Evolutionary conservation across 768 basidiomycete species (phyloP).

Genomic region (Tylopilus sp.): DNA sequence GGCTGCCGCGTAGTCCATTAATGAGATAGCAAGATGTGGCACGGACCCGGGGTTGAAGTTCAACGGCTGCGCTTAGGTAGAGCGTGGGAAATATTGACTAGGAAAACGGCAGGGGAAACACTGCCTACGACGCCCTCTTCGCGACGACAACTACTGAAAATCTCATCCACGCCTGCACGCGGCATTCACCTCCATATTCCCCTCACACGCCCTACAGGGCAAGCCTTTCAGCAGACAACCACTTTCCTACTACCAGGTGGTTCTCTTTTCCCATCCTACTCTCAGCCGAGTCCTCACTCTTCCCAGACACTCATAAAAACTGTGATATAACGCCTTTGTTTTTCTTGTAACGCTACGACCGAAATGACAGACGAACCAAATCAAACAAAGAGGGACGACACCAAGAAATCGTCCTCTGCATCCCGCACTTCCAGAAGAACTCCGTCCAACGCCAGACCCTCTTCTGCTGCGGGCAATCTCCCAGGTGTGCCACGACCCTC

Average conservation of each 20-base stretch:
- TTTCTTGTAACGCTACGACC: conserved; percentile 61
- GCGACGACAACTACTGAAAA: conserved; percentile 43
- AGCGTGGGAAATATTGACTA: conserved; percentile 26
- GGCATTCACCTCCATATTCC: conserved; percentile 53
- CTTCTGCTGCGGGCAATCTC: conserved; percentile 39
- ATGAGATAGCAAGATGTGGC: too few species aligned
- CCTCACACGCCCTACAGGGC: conserved; percentile 90
- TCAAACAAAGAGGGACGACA: conserved; percentile 64
- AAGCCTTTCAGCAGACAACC: conserved; percentile 54
- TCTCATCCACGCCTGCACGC: conserved; percentile 49
- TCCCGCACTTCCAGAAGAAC: conserved; percentile 59
- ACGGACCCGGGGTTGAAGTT: background rate
- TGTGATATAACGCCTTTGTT: conserved; percentile 34
- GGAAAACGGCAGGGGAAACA: conserved; percentile 15
- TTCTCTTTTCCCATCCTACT: conserved; percentile 13
- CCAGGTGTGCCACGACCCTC: conserved; percentile 54
- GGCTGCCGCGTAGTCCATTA: conserved; percentile 3
- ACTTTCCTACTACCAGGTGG: conserved; percentile 47
- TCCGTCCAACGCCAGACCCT: conserved; percentile 41
- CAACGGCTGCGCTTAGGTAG: conserved; percentile 8
- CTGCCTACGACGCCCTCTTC: conserved; percentile 20
- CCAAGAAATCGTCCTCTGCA: conserved; percentile 50
- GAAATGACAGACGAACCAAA: conserved; percentile 78
- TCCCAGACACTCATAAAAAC: conserved; percentile 49
- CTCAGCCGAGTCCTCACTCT: conserved; percentile 17